These are phyloP conservation scores for Aspergillus arachidicola DNA, from an alignment of 2,329 filamentous ascomycete genomes.

Conservation along the genomic window DNA sequence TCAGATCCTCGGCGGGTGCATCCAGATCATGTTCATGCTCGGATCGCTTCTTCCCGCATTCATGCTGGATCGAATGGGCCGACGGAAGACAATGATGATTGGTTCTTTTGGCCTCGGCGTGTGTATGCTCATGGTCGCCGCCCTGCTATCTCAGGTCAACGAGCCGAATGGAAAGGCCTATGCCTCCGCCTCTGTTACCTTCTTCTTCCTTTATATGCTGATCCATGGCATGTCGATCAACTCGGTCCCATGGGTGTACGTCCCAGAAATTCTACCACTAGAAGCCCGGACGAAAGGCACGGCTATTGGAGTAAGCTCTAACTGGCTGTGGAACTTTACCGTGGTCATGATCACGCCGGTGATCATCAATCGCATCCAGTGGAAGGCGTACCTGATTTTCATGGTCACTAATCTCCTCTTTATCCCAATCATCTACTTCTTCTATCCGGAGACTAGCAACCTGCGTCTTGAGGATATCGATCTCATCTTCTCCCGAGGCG, in stretches of 20 bases:
- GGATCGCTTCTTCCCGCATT: slow-evolving; percentile 50
- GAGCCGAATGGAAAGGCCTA: background rate
- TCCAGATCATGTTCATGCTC: slow-evolving; percentile 32
- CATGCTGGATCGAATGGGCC: slow-evolving; percentile 46
- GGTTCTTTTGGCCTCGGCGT: slow-evolving; percentile 35
- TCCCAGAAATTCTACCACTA: slow-evolving; percentile 54
- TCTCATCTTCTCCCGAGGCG: slow-evolving; percentile 35
- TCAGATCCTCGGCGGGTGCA: slow-evolving; percentile 27
- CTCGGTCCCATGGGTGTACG: slow-evolving; percentile 45
- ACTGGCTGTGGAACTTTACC: slow-evolving; percentile 52
- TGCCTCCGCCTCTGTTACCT: background rate
- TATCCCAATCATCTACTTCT: slow-evolving; percentile 49
- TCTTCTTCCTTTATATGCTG: background rate
- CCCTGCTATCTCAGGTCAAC: slow-evolving; percentile 44
- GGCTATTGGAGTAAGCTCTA: slow-evolving; percentile 40
- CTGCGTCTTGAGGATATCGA: slow-evolving; percentile 49
- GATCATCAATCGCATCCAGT: slow-evolving; percentile 33
- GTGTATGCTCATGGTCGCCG: slow-evolving; percentile 39
- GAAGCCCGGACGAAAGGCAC: slow-evolving; percentile 54
- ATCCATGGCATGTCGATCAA: background rate
- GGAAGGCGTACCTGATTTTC: slow-evolving; percentile 41
- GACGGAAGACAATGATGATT: slow-evolving; percentile 38
- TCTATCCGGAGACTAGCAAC: slow-evolving; percentile 46
- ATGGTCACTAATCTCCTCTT: slow-evolving; percentile 37
- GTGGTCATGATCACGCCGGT: slow-evolving; percentile 40